A percentile compares a stretch with the other conserved stretches of the same genome.
Conservation (phyloP, 2,329 filamentous ascomycete species). For the Trichoderma koningii region DNA sequence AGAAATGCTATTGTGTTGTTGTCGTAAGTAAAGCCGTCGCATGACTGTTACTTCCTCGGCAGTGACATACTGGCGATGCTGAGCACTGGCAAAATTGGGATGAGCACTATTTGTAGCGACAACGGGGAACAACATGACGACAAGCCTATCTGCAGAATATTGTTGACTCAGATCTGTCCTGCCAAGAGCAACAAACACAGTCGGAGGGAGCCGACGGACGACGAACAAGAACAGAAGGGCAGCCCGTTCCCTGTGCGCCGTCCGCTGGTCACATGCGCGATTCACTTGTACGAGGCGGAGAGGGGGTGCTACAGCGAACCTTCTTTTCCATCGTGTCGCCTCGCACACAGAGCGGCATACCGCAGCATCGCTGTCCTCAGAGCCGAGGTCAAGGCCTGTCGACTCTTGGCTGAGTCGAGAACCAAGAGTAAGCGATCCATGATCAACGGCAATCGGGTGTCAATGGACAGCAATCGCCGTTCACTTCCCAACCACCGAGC, state of each 20-base stretch:
- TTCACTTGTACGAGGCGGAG: slow-evolving; percentile 6
- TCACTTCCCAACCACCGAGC: neutral
- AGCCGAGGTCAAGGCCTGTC: slow-evolving; percentile 14
- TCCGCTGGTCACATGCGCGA: slow-evolving; percentile 2
- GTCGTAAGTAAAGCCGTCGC: neutral
- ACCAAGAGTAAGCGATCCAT: no score
- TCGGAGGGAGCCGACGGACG: slow-evolving; percentile 9
- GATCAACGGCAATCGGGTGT: neutral
- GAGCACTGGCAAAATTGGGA: neutral
- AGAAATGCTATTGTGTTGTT: slow-evolving; percentile 10
- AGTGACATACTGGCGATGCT: slow-evolving; percentile 11
- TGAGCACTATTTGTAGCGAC: neutral
- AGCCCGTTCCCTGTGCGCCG: neutral
- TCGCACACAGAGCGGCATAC: neutral
- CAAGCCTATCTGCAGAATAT: neutral
- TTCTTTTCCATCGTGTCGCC: slow-evolving; percentile 6
- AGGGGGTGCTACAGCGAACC: slow-evolving; percentile 14
- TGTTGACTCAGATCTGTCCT: neutral
- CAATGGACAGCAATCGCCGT: neutral
- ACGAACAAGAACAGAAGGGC: neutral
- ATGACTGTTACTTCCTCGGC: neutral
- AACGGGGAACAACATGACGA: neutral
- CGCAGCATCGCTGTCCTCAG: slow-evolving; percentile 4
- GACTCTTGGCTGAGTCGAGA: no score
- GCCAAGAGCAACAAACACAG: no score